Base-by-base conservation (phyloP, 495 filamentous ascomycete species). In the Hypomontagnella monticulosa region DNA sequence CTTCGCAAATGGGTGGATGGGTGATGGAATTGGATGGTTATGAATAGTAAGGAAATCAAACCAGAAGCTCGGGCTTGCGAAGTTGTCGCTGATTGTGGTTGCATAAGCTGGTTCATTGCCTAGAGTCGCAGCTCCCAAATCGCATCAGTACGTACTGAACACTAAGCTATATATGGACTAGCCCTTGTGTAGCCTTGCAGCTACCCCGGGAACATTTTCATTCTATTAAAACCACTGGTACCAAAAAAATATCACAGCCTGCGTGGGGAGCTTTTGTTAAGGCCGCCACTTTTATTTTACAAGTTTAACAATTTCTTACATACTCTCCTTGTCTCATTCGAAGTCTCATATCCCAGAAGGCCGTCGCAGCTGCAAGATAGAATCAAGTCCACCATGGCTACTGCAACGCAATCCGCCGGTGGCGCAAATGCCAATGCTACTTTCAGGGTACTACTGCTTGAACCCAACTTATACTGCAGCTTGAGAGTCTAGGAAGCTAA, bases 371-470 rank as follows among this genome's bases (percentile, higher is more conserved):
- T 19, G 30, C 16, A 48, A 38, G 1, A 10, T n/a, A 37, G 19
- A 16, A 14, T 15, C 27, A 40, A 18, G 9, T 74, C 71, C 79
- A 88, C 74, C 32, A 93, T 93, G 89, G 88, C 89, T 69, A 80
- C 88, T 67, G 76, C 84, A 79, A 79, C 83, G 52, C 75, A 76
- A 67, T 69, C 84, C 63, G 79, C 81, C 63, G 78, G 77, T 57
- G 80, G 79, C 71, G 47, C 38, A n/a, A 79, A 82, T 73, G 82
- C 82, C 73, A 91, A 89, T 79, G 87, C 84, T 80, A 84, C 92
- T 61, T 97, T 97, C 83, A 91, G 89, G 79, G 93, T 94, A 83
- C 53, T 79, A 68, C 18, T 54, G 58, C 63, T 43, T 61, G 2
- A 30, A 64, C 27, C 51, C 44, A 38, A 33, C 36, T 43, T 46